Evolutionary conservation across 2,329 filamentous ascomycete species (phyloP), one percentile per base, ranked within the genome.

Genomic region (Sarocladium brachiariae): DNA sequence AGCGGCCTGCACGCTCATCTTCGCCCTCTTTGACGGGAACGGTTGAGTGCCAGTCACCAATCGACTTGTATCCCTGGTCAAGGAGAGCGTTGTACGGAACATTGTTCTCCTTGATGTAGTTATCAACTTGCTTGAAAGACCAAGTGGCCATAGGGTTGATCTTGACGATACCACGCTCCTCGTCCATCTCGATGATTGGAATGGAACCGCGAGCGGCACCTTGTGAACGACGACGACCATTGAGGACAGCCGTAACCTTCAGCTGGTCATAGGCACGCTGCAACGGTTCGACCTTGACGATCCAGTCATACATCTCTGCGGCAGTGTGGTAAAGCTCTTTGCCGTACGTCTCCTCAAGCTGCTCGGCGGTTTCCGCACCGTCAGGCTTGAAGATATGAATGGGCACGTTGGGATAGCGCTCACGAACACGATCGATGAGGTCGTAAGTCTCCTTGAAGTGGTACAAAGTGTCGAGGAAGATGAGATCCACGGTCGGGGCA

Each of bases 31-130:
- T 83, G 54, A 97, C 90, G 11, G 93, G 91, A 59, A 83, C 86
- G 3, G 93, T 99, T 48, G 90, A 96, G 77, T 99, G 93, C 89
- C 91, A 97, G 76, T 99, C 93, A 55, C 93, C 93, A 55, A 99
- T 79, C 57, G 89, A 96, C 79, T 97, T 96, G 79, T 99, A 99
- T n/a, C 93, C 93, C 53, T 76, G 78, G 71, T 96, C 89, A 43
- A 99, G 80, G 25, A 99, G 80, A 55, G 80, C 83, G 67, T 99
- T 99, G 77, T 96, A 97, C 0, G 93, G 93, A 3, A 99, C 90
- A 54, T 89, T 71, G 75, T 96, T 81, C 62, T 87, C 84, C 60
- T 83, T 80, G 71, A 96, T 81, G 72, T 99, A 99, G 35, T 81
- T 76, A 69, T 91, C 84, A 53, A 99, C 92, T 65, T 97, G 87